phyloP scores from a whole-genome alignment of 2,329 filamentous ascomycete genomes.

The Aspergillus neotritici region DNA sequence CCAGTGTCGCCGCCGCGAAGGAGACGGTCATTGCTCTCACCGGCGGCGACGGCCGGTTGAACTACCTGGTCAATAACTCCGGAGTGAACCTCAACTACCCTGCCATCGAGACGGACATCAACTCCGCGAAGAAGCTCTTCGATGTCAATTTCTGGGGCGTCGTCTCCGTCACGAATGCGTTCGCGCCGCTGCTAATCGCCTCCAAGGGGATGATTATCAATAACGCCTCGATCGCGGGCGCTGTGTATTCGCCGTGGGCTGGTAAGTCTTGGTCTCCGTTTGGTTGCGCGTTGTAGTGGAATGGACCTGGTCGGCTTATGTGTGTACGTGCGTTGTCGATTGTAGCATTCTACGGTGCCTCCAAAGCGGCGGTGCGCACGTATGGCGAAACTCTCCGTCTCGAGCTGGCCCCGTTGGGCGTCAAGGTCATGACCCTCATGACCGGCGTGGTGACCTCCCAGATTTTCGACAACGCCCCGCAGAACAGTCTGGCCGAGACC shows the following conservation, averaged over 20 bases:
- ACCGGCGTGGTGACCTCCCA: conserved; percentile 15
- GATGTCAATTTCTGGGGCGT: conserved; percentile 41
- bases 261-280: not conserved
- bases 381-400: conserved; percentile 19
- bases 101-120: conserved; percentile 32
- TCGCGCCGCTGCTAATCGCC: conserved; percentile 26
- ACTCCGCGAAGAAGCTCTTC: conserved; percentile 32
- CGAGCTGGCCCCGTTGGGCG: conserved; percentile 21
- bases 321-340: not conserved
- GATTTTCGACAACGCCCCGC: conserved; percentile 9
- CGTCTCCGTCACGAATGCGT: conserved; percentile 35
- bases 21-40: conserved; percentile 21
- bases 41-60: conserved; percentile 25
- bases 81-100: conserved; percentile 33
- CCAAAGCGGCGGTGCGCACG: conserved; percentile 20
- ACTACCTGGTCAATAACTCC: conserved; percentile 44
- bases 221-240: conserved; percentile 19
- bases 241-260: conserved; percentile 10
- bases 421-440: conserved; percentile 19
- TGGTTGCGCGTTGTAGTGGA: no score
- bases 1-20: conserved; percentile 26
- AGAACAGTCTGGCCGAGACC: conserved; percentile 9
- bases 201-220: conserved; percentile 23
- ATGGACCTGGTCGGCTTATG: not conserved
- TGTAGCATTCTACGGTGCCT: conserved; percentile 15